Percentiles rank a stretch among this genome's conserved stretches.
phyloP scores from a whole-genome alignment of 176 grass and related monocot species.

The Carex parvula region DNA sequence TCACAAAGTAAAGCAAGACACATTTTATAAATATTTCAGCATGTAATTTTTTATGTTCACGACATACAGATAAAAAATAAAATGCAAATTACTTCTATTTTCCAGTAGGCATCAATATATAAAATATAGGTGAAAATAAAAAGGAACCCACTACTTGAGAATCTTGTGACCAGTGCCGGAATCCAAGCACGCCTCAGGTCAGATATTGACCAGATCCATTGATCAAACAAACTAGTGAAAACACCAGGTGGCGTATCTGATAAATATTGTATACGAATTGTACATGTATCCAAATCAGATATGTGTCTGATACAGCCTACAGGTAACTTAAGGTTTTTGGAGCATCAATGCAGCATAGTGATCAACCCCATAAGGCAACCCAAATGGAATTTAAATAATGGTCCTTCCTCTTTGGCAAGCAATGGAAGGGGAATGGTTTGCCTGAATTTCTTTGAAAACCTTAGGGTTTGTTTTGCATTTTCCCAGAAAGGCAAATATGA shows the following conservation, averaged over 20 bases:
- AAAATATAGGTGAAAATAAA: not conserved
- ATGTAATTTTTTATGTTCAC: not conserved
- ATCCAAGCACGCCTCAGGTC: not conserved
- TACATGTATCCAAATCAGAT: not conserved
- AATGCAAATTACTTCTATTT: not conserved
- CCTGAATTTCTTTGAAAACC: not conserved
- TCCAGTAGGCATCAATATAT: not conserved
- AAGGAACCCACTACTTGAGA: not conserved
- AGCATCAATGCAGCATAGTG: not conserved
- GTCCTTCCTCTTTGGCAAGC: not conserved
- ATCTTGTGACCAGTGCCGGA: not conserved
- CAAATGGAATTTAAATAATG: not conserved
- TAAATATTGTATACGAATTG: not conserved
- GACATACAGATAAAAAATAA: not conserved
- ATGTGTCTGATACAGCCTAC: not conserved
- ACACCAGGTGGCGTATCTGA: not conserved
- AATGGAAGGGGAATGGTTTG: not conserved
- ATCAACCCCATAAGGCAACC: not conserved
- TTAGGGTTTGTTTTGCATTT: not conserved
- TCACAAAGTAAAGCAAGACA: not conserved
- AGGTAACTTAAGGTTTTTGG: not conserved
- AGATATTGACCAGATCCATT: not conserved
- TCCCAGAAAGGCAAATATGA: not conserved
- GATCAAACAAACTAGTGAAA: not conserved
- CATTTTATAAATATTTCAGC: not conserved